Evolutionary conservation across 352 stramenopile species (phyloP).

Genomic region (Phytophthora colocasiae): DNA sequence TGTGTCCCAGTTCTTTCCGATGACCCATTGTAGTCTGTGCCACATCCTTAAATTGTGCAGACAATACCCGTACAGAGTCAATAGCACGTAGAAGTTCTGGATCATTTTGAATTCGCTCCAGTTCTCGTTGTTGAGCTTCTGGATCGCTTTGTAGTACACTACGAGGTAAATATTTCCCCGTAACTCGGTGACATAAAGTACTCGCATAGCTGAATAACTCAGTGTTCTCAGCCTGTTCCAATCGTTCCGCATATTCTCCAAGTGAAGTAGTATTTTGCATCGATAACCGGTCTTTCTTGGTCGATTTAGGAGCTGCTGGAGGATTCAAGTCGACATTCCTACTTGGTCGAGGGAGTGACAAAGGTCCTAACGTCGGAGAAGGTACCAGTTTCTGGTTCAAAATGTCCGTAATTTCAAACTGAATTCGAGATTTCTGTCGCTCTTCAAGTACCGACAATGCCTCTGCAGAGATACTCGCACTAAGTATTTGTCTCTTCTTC

Average conservation of each 20-base stretch:
- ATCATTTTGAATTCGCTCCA: slow-evolving; percentile 62
- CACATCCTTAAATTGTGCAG: slow-evolving; percentile 72
- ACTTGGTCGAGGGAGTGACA: slow-evolving; percentile 18
- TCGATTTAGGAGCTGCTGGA: slow-evolving; percentile 18
- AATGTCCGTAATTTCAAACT: slow-evolving; percentile 48
- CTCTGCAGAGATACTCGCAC: slow-evolving; percentile 46
- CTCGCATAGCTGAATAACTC: slow-evolving; percentile 78
- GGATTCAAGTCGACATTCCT: slow-evolving; percentile 5
- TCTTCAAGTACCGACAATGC: slow-evolving; percentile 26
- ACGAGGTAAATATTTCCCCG: slow-evolving; percentile 63
- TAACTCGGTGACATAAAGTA: slow-evolving; percentile 68
- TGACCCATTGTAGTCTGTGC: slow-evolving; percentile 69
- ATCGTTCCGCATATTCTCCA: slow-evolving; percentile 41
- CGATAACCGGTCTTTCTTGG: slow-evolving; percentile 5
- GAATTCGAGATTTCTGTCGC: slow-evolving; percentile 8
- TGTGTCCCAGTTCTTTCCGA: slow-evolving; percentile 67
- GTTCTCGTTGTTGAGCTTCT: slow-evolving; percentile 58
- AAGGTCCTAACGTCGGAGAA: slow-evolving; percentile 10
- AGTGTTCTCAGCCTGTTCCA: slow-evolving; percentile 63
- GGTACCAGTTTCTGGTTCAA: slow-evolving; percentile 26
- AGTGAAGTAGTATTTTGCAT: background rate
- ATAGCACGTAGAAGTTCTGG: slow-evolving; percentile 70
- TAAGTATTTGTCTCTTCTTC: slow-evolving; percentile 32
- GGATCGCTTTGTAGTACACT: slow-evolving; percentile 51
- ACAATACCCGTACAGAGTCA: slow-evolving; percentile 53